phyloP scores from a whole-genome alignment of 2,329 filamentous ascomycete species.

The Graphiopsis chlorocephala region DNA sequence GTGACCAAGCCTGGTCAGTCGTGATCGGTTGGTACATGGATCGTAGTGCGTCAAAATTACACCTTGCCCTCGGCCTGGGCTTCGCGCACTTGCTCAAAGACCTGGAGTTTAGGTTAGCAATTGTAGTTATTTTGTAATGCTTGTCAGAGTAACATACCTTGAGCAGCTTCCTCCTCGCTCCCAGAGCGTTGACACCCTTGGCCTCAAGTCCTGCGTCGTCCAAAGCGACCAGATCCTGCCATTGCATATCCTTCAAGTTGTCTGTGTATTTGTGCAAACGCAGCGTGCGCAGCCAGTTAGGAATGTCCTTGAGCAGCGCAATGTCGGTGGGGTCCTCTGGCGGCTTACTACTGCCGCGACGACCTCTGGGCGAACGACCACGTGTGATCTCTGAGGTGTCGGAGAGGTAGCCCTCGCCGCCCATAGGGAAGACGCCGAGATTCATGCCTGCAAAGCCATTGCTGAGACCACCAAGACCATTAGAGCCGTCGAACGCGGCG shows the following conservation, averaged over 20 bases:
- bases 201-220: slow-evolving; percentile 92
- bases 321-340: slow-evolving; percentile 96
- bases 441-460: slow-evolving; percentile 69
- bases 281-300: slow-evolving; percentile 90
- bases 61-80: slow-evolving; percentile 46
- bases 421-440: slow-evolving; percentile 54
- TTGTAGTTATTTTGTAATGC: not conserved
- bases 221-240: slow-evolving; percentile 87
- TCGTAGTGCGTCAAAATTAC: slow-evolving; percentile 13
- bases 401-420: slow-evolving; percentile 83
- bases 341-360: slow-evolving; percentile 92
- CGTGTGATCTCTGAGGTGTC: slow-evolving; percentile 90
- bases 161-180: slow-evolving; percentile 93
- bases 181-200: slow-evolving; percentile 89
- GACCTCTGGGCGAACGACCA: slow-evolving; percentile 86
- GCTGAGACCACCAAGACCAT: slow-evolving; percentile 49
- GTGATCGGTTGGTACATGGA: not conserved
- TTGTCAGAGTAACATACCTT: slow-evolving; percentile 59
- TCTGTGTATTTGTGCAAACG: slow-evolving; percentile 98
- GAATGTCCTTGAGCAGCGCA: slow-evolving; percentile 86
- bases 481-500: slow-evolving; percentile 75
- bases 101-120: slow-evolving; percentile 47
- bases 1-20: not conserved
- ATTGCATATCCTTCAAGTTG: slow-evolving; percentile 94
- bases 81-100: slow-evolving; percentile 91